Evolutionary conservation across 495 filamentous ascomycete genomes (phyloP).

Genomic region (Podospora australis): DNA sequence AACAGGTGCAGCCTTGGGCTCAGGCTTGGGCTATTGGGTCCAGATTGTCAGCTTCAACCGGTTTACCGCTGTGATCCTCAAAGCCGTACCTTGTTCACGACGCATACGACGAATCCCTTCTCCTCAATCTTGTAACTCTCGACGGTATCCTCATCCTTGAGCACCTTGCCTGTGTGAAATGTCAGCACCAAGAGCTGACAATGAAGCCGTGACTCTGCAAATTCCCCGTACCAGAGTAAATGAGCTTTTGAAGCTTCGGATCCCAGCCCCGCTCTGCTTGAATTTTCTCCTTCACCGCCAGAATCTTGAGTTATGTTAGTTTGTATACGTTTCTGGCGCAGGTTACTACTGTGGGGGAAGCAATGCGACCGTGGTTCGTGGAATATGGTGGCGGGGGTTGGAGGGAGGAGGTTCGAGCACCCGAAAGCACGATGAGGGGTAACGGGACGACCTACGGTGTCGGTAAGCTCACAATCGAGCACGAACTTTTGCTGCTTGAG

Average conservation of each 20-base stretch:
- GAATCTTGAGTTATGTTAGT: conserved; percentile 54
- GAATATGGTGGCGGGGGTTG: neutral
- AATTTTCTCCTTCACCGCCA: conserved; percentile 85
- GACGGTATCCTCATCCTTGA: conserved; percentile 93
- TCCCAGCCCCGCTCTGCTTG: conserved; percentile 87
- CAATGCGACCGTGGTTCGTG: neutral
- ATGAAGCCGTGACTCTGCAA: too few relatives aligned
- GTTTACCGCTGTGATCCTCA: neutral
- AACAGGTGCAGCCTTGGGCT: conserved; percentile 43
- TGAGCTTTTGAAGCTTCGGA: conserved; percentile 79
- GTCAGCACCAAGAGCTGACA: too few relatives aligned
- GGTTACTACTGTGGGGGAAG: too few relatives aligned
- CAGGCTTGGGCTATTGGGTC: conserved; percentile 11
- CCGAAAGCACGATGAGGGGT: conserved; percentile 18
- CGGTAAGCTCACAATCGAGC: conserved; percentile 87
- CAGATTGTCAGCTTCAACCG: neutral
- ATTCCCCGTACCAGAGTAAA: conserved; percentile 93
- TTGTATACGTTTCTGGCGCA: too few relatives aligned
- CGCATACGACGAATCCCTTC: conserved; percentile 98
- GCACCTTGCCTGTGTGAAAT: conserved; percentile 89
- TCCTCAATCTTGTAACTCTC: conserved; percentile 97
- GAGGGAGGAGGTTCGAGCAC: neutral
- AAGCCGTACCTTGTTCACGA: conserved; percentile 77
- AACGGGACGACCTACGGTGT: conserved; percentile 82
- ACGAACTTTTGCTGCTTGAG: conserved; percentile 97